Percentiles rank a stretch among this genome's conserved stretches.
These are phyloP conservation scores for Tylopilus orsonianus DNA, from an alignment of 1,284 basidiomycete species.

Conservation along the genomic window DNA sequence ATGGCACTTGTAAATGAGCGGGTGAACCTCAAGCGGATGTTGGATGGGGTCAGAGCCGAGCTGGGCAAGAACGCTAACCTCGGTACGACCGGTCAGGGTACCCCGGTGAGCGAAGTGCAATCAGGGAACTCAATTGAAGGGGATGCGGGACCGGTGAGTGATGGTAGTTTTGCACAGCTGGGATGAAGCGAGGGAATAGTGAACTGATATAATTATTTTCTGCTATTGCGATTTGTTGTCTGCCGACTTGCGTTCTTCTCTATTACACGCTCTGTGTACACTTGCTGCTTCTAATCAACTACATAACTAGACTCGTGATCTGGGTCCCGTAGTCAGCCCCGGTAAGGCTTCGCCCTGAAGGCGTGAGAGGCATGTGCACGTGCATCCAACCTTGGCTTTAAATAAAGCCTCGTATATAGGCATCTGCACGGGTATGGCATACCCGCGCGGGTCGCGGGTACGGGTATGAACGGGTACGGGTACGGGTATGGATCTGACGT, in stretches of 20 bases:
- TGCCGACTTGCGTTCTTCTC: constrained; percentile 10
- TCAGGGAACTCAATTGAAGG: constrained; percentile 38
- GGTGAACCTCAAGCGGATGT: constrained; percentile 59
- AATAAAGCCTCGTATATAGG: no score
- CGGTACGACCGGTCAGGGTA: constrained; percentile 57
- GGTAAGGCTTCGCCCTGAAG: no score
- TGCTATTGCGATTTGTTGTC: constrained; percentile 25
- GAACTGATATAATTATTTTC: constrained; percentile 28
- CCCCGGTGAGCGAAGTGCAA: constrained; percentile 51
- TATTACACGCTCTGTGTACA: constrained; percentile 18
- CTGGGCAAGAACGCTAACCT: constrained; percentile 51
- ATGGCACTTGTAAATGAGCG: constrained; percentile 68
- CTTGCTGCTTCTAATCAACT: constrained; percentile 9
- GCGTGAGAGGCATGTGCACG: no score
- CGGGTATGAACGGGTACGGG: no score
- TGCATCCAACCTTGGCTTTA: no score
- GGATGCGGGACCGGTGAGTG: constrained; percentile 44
- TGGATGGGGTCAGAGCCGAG: constrained; percentile 64
- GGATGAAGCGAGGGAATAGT: constrained; percentile 18
- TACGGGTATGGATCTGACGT: no score
- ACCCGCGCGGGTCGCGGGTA: no score
- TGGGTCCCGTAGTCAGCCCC: no score
- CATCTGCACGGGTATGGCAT: no score
- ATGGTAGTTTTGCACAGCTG: constrained; percentile 48
- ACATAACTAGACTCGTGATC: constrained; percentile 14